Evolutionary conservation across 2,329 filamentous ascomycete genomes (phyloP).

Genomic region (Aspergillaceae sp.): DNA sequence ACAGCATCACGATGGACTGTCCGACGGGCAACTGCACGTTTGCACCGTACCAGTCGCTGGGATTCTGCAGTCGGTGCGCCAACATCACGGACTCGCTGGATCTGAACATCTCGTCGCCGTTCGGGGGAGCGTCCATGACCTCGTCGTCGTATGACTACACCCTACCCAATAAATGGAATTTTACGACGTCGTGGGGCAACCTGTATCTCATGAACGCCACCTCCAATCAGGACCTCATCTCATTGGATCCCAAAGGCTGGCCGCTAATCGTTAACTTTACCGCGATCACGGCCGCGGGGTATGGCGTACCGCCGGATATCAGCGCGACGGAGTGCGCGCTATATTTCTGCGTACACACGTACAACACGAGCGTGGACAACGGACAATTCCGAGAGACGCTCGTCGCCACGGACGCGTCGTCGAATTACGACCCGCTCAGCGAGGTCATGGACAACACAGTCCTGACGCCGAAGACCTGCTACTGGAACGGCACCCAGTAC

Average conservation of each 20-base stretch:
- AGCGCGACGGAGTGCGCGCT: slow-evolving; percentile 16
- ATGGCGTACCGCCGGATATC: slow-evolving; percentile 7
- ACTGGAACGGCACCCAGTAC: slow-evolving; percentile 10
- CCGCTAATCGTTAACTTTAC: slow-evolving; percentile 16
- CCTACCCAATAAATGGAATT: slow-evolving; percentile 12
- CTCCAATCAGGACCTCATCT: slow-evolving; percentile 4
- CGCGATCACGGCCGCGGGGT: slow-evolving; percentile 11
- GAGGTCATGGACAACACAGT: slow-evolving; percentile 1
- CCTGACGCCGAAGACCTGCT: slow-evolving; percentile 15
- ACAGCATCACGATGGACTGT: slow-evolving; percentile 16
- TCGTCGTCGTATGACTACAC: slow-evolving; percentile 10
- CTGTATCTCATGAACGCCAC: slow-evolving; percentile 16
- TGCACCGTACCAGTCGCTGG: slow-evolving; percentile 21
- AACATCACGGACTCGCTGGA: slow-evolving; percentile 13
- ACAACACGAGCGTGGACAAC: slow-evolving; percentile 9
- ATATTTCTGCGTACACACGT: slow-evolving; percentile 17
- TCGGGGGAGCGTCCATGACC: neutral
- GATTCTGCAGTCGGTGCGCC: slow-evolving; percentile 18
- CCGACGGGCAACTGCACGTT: slow-evolving; percentile 28
- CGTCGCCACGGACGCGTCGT: slow-evolving; percentile 4
- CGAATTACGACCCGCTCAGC: slow-evolving; percentile 6
- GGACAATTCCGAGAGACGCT: slow-evolving; percentile 12
- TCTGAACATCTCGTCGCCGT: neutral
- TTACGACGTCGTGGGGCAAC: slow-evolving; percentile 7
- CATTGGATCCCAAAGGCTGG: slow-evolving; percentile 6